Evolutionary conservation across 305 asterid species (phyloP).

Genomic region (Fraxinus floribunda): DNA sequence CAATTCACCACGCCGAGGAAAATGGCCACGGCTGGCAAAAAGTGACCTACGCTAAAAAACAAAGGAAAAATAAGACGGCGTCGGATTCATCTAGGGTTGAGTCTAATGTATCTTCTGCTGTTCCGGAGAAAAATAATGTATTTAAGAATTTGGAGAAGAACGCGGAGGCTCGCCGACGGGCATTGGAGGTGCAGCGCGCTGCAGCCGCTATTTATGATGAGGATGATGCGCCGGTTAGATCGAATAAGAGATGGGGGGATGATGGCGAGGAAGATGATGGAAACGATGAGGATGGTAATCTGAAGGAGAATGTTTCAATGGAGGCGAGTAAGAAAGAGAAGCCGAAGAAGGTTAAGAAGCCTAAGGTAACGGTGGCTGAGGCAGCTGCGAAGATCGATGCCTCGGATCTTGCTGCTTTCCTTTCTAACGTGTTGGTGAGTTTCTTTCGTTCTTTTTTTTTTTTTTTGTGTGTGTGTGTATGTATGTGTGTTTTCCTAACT

Average conservation of each 20-base stretch:
- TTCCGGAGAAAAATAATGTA: slow-evolving; percentile 34
- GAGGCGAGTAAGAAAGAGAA: slow-evolving; percentile 58
- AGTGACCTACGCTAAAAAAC: slow-evolving; percentile 64
- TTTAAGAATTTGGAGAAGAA: slow-evolving; percentile 63
- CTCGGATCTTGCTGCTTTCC: slow-evolving; percentile 59
- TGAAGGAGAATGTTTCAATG: slow-evolving; percentile 36
- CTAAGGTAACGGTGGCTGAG: slow-evolving; percentile 64
- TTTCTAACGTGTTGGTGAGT: slow-evolving; percentile 56
- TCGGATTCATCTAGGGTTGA: slow-evolving; percentile 30
- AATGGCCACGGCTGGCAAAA: slow-evolving; percentile 73
- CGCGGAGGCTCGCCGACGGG: slow-evolving; percentile 54
- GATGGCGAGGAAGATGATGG: slow-evolving; percentile 30
- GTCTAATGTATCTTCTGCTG: slow-evolving; percentile 47
- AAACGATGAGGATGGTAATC: slow-evolving; percentile 24
- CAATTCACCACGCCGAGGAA: slow-evolving; percentile 6
- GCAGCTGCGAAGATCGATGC: slow-evolving; percentile 77
- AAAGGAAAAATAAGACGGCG: slow-evolving; percentile 39
- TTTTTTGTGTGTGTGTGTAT: not conserved
- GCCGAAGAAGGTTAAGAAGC: slow-evolving; percentile 60
- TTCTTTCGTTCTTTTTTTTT: no score
- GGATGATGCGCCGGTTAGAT: slow-evolving; percentile 30
- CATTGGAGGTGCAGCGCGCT: slow-evolving; percentile 49
- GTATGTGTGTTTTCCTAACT: not conserved
- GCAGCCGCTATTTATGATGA: slow-evolving; percentile 30
- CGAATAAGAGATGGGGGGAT: slow-evolving; percentile 30